Evolutionary conservation across 2,329 filamentous ascomycete genomes (phyloP).

Genomic region (Ophiostoma ulmi): DNA sequence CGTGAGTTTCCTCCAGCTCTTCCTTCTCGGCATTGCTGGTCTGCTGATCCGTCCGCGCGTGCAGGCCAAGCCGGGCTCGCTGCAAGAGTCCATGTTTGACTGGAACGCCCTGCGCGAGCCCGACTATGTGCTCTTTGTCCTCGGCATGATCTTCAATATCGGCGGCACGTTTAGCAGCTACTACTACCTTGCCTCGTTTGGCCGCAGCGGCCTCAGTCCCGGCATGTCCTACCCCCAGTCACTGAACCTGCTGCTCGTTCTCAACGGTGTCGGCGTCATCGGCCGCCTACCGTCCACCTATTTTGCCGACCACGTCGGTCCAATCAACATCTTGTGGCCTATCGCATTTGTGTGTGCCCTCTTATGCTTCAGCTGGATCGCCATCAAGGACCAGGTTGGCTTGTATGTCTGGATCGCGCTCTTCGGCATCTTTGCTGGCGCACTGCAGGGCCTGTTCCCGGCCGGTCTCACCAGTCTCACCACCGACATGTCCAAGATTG

Average conservation of each 20-base stretch:
- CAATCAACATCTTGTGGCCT: constrained; percentile 48
- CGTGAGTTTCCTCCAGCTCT: constrained; percentile 40
- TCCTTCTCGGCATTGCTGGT: constrained; percentile 31
- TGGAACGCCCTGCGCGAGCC: constrained; percentile 37
- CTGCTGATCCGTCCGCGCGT: constrained; percentile 36
- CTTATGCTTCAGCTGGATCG: constrained; percentile 43
- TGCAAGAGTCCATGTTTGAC: constrained; percentile 37
- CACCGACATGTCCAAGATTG: constrained; percentile 47
- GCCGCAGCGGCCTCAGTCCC: constrained; percentile 27
- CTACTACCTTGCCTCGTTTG: constrained; percentile 40
- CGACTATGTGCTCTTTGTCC: constrained; percentile 38
- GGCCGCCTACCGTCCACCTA: constrained; percentile 45
- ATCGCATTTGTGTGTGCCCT: constrained; percentile 40
- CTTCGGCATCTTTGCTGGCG: constrained; percentile 48
- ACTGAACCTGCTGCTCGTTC: constrained; percentile 47
- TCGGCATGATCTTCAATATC: constrained; percentile 38
- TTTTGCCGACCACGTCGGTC: constrained; percentile 47
- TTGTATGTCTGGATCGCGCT: constrained; percentile 48
- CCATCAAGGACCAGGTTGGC: constrained; percentile 38
- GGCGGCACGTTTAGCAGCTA: constrained; percentile 43
- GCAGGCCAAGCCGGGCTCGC: constrained; percentile 32
- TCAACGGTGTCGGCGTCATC: constrained; percentile 49
- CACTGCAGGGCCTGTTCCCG: constrained; percentile 50
- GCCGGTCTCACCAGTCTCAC: constrained; percentile 47
- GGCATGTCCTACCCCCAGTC: constrained; percentile 33